Base-by-base conservation (phyloP, 192 early-diverging fungal species). In the Entomortierella beljakovae region DNA sequence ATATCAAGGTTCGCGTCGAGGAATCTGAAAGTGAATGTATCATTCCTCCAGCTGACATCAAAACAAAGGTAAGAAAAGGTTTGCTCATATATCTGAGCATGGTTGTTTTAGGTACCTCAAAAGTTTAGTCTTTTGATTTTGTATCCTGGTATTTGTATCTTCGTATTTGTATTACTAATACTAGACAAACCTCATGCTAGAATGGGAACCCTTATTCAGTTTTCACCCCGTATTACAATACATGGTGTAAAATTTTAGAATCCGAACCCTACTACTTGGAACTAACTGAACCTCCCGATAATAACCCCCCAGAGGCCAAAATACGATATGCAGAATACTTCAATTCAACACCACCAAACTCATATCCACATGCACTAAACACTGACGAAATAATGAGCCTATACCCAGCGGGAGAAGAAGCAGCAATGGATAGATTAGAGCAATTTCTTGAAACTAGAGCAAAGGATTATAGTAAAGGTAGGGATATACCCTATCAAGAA, bases 1-100 rank as follows among this genome's bases (percentile, higher is more conserved):
- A 54, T 18, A 28, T 61, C 0, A 53, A 50, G 4, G 53, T 86
- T 22, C 42, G n/a, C 8, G 53, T 85, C 57, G 54, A 79, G 42
- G 63, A 64, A 23, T 60, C 28, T 33, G 80, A 91, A 25, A 85
- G 88, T 65, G 89, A 92, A 67, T 90, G 85, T 61, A 63, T 91
- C 23, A 70, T 90, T 1, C 57, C 65, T 5, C 89, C 91, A 10
- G 75, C 84, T n/a, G 54, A 67, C 7, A 48, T 88, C 5, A 58
- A 58, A 4, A 89, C 88, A 13, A 89, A 91, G 66, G 81, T 82
- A 63, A 46, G 31, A 16, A 31, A 13, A 8, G 6, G 37, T 38
- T 38, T 38, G 6, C 37, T 6, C 37, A 8, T 46, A 46, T 46
- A 46, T 46, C 37, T 38, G 37, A n/a, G n/a, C n/a, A n/a, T n/a